phyloP scores from a whole-genome alignment of 208 protist species.

The Leishmania martiniquensis region DNA sequence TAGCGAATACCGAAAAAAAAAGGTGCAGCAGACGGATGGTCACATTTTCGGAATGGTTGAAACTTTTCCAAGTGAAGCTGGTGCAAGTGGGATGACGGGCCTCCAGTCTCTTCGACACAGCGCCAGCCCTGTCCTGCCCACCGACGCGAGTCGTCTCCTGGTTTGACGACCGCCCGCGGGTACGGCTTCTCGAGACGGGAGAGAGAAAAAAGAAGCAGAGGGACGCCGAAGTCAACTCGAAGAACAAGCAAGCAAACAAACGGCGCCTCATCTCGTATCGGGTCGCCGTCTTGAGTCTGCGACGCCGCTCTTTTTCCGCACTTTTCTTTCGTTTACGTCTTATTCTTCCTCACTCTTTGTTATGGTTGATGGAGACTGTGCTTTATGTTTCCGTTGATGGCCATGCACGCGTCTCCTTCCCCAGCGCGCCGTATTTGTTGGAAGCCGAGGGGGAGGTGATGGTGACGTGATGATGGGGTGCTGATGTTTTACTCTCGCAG shows the following conservation, averaged over 20 bases:
- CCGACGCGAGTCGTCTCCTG: neutral
- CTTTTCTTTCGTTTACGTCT: too few species aligned
- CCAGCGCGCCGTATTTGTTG: neutral
- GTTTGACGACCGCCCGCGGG: too few species aligned
- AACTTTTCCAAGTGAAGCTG: neutral
- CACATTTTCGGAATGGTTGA: neutral
- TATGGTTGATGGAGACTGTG: neutral
- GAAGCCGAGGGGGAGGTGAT: neutral
- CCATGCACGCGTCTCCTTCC: neutral
- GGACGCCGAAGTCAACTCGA: too few species aligned
- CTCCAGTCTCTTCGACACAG: neutral
- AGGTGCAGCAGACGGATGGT: neutral
- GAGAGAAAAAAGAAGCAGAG: neutral
- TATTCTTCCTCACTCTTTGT: neutral
- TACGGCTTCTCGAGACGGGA: neutral
- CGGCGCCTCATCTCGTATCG: neutral
- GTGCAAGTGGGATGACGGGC: neutral
- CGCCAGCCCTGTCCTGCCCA: neutral
- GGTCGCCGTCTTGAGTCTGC: neutral
- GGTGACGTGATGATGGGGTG: neutral
- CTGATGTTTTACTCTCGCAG: neutral
- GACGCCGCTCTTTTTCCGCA: neutral
- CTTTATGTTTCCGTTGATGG: neutral
- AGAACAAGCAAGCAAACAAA: neutral
- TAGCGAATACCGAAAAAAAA: neutral